Percentiles rank a stretch among this genome's conserved stretches.
These are phyloP conservation scores for Aspergillus terreus DNA, from an alignment of 2,329 filamentous ascomycete species.

Conservation along the genomic window DNA sequence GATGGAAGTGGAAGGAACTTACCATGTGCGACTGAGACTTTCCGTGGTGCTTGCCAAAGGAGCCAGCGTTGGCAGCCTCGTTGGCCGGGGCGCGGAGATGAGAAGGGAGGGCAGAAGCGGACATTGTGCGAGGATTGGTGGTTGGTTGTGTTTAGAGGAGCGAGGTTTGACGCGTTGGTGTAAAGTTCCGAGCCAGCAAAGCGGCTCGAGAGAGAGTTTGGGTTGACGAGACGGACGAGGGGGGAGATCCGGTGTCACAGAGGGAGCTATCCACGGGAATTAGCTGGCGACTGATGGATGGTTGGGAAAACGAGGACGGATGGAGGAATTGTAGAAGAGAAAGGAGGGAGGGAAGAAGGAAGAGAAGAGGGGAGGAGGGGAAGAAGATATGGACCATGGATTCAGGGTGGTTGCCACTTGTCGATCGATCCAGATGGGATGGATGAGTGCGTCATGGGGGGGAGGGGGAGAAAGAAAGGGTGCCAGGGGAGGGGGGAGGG, in stretches of 20 bases:
- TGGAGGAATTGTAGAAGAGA: conserved; percentile 1
- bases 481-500: neutral
- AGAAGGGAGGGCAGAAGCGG: conserved; percentile 72
- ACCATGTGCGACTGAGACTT: conserved; percentile 57
- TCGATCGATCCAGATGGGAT: no score
- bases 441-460: no score
- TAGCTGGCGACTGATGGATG: neutral
- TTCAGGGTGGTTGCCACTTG: no score
- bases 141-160: neutral
- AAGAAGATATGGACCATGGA: no score
- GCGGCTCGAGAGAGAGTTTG: neutral
- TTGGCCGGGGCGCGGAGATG: conserved; percentile 68
- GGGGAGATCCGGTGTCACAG: neutral
- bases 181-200: neutral
- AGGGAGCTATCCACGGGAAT: neutral
- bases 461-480: no score
- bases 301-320: no score
- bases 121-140: conserved; percentile 52
- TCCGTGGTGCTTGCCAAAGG: conserved; percentile 49
- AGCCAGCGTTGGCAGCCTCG: conserved; percentile 30
- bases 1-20: conserved; percentile 27
- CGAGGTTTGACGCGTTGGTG: neutral
- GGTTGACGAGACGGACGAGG: neutral
- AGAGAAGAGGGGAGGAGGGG: neutral
- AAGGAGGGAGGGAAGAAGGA: no score